Evolutionary conservation across 1,284 basidiomycete genomes (phyloP).

Genomic region (Tilletia caries): DNA sequence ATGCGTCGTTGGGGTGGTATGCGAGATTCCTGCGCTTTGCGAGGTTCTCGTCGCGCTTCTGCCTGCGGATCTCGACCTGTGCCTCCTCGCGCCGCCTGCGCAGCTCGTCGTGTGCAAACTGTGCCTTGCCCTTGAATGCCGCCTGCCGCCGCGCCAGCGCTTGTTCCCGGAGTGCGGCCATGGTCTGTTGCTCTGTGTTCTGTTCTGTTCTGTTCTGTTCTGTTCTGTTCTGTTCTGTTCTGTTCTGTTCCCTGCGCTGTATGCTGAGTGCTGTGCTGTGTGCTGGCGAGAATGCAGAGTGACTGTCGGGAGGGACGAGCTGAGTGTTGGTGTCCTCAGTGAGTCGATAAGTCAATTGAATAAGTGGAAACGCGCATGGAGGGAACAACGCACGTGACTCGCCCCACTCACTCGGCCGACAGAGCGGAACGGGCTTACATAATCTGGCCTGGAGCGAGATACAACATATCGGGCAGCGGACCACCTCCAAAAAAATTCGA

Average conservation of each 20-base stretch:
- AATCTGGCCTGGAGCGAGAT: too few species aligned
- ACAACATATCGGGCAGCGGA: neutral
- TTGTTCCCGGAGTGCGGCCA: neutral
- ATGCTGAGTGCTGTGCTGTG: neutral
- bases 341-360: too few species aligned
- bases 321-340: too few species aligned
- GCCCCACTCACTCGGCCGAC: neutral
- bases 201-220: too few species aligned
- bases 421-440: too few species aligned
- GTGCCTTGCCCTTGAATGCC: constrained; percentile 49
- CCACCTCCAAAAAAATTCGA: constrained; percentile 1
- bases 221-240: too few species aligned
- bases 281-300: too few species aligned
- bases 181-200: too few species aligned
- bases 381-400: too few species aligned
- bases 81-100: constrained; percentile 51
- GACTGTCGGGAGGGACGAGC: too few species aligned
- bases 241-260: neutral
- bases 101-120: constrained; percentile 52
- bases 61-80: constrained; percentile 52
- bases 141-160: constrained; percentile 1
- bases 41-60: constrained; percentile 53
- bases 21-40: constrained; percentile 51
- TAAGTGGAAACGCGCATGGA: too few species aligned
- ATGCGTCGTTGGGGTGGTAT: constrained; percentile 23